Conservation (phyloP, 1,139 yeast species). For the Candida sp. region DNA sequence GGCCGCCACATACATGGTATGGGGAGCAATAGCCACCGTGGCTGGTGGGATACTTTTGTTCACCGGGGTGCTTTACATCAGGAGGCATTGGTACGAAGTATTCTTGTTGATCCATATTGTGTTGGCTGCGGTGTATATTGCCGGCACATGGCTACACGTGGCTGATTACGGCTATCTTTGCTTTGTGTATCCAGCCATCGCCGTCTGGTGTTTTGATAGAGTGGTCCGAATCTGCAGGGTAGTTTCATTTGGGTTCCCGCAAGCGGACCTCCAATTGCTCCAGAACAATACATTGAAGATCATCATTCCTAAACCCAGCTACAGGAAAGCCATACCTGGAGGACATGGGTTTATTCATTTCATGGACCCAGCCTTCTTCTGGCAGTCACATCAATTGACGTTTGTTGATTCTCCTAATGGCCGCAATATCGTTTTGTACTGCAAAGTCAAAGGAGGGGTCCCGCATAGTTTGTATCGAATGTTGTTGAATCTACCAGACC, state of each 20-base stretch:
- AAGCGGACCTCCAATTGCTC: conserved; percentile 34
- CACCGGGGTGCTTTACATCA: conserved; percentile 42
- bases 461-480: conserved; percentile 36
- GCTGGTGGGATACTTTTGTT: conserved; percentile 36
- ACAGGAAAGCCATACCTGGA: conserved; percentile 50
- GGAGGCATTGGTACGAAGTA: conserved; percentile 48
- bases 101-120: conserved; percentile 45
- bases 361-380: conserved; percentile 35
- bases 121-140: conserved; percentile 43
- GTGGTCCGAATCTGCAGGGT: conserved; percentile 38
- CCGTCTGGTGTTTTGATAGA: conserved; percentile 50
- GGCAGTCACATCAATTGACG: conserved; percentile 44
- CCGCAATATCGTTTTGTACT: conserved; percentile 26
- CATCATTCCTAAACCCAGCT: conserved; percentile 39
- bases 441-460: conserved; percentile 42
- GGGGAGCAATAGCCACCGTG: conserved; percentile 38
- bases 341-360: conserved; percentile 57
- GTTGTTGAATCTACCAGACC: conserved; percentile 30
- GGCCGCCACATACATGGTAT: conserved; percentile 25
- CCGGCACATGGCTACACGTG: conserved; percentile 48
- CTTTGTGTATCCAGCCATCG: conserved; percentile 41
- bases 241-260: conserved; percentile 40
- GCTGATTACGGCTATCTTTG: conserved; percentile 40
- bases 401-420: conserved; percentile 23
- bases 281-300: conserved; percentile 45